These are phyloP conservation scores for Corrigiola litoralis DNA, from an alignment of 179 eudicot species.

Conservation along the genomic window DNA sequence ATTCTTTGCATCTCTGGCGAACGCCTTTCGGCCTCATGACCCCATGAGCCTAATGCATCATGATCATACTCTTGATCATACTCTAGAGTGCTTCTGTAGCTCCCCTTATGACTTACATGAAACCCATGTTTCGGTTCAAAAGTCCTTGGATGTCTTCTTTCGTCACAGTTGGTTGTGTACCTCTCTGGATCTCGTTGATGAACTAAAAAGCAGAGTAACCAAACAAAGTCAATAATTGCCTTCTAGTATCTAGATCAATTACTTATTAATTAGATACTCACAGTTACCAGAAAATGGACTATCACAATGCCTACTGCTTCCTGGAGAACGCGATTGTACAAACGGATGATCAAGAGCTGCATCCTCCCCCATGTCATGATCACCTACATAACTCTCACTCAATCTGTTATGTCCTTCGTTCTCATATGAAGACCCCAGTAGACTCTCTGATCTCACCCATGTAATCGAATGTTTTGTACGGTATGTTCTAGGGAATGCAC, in stretches of 20 bases:
- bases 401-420: not conserved
- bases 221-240: not conserved
- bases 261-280: not conserved
- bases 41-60: not conserved
- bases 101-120: not conserved
- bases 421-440: not conserved
- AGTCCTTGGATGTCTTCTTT: conserved; percentile 4
- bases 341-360: not conserved
- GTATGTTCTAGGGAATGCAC: not conserved
- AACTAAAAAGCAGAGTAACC: not conserved
- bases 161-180: not conserved
- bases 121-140: not conserved
- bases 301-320: not conserved
- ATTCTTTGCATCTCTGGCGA: not conserved
- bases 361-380: not conserved
- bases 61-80: not conserved
- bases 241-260: not conserved
- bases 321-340: not conserved
- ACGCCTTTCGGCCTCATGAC: not conserved
- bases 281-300: not conserved
- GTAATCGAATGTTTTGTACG: not conserved
- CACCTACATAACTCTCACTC: not conserved
- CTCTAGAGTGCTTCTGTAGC: not conserved
- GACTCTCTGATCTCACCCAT: not conserved
- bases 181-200: not conserved